phyloP scores from a whole-genome alignment of 495 filamentous ascomycete species.

The Lasiosphaeria miniovina region DNA sequence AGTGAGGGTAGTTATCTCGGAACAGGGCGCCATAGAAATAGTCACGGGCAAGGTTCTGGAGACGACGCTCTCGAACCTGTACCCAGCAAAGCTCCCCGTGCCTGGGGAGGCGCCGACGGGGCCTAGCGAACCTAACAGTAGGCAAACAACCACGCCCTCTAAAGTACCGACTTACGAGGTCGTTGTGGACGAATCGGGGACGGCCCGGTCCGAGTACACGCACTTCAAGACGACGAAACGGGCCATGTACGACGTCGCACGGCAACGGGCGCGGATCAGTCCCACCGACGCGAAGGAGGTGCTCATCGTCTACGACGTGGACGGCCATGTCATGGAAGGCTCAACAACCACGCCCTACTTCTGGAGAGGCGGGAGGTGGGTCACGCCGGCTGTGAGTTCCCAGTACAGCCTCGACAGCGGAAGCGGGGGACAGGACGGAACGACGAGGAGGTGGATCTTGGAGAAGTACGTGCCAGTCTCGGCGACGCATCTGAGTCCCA shows the following conservation, averaged over 20 bases:
- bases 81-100: constrained; percentile 45
- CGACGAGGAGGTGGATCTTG: constrained; percentile 76
- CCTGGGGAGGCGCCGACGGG: constrained; percentile 3
- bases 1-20: constrained; percentile 54
- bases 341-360: constrained; percentile 80
- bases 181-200: constrained; percentile 54
- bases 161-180: constrained; percentile 42
- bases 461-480: constrained; percentile 40
- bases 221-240: constrained; percentile 73
- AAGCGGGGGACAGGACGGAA: constrained; percentile 78
- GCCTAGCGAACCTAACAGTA: too few species aligned
- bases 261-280: constrained; percentile 55
- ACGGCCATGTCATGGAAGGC: constrained; percentile 79
- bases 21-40: constrained; percentile 46
- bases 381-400: constrained; percentile 55
- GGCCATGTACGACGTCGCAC: constrained; percentile 61
- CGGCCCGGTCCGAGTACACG: constrained; percentile 59
- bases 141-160: constrained; percentile 14
- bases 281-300: constrained; percentile 62
- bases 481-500: too few species aligned
- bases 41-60: constrained; percentile 48
- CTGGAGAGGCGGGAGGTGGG: constrained; percentile 62
- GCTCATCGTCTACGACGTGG: constrained; percentile 60
- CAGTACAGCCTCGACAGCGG: constrained; percentile 25
- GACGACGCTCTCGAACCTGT: constrained; percentile 51